Evolutionary conservation across 139 green algal genomes (phyloP), one percentile per base, ranked within the genome.

Genomic region (Yamagishiella unicocca): DNA sequence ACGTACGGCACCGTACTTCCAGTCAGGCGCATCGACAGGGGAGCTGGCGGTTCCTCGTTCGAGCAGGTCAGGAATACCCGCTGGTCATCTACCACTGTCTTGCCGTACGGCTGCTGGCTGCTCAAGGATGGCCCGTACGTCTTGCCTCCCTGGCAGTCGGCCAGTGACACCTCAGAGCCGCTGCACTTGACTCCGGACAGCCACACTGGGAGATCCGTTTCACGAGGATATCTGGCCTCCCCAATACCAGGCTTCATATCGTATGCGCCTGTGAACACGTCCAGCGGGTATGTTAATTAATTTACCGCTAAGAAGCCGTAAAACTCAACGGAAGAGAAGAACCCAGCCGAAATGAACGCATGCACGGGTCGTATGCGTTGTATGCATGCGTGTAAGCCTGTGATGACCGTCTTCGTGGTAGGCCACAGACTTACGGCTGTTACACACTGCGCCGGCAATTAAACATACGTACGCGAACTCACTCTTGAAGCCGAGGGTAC

Each of bases 401-500:
- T n/a, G n/a, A n/a, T n/a, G n/a, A n/a, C n/a, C n/a, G n/a, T n/a
- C n/a, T n/a, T n/a, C n/a, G n/a, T n/a, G n/a, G n/a, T n/a, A n/a
- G n/a, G n/a, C n/a, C n/a, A n/a, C n/a, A n/a, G n/a, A n/a, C n/a
- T n/a, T n/a, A n/a, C n/a, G n/a, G n/a, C n/a, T n/a, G n/a, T n/a
- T n/a, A n/a, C n/a, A n/a, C n/a, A n/a, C n/a, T n/a, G n/a, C n/a
- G n/a, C n/a, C n/a, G n/a, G n/a, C n/a, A n/a, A n/a, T n/a, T n/a
- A n/a, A n/a, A n/a, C n/a, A n/a, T n/a, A n/a, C n/a, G n/a, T n/a
- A n/a, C 50, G 17, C 37, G 24, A 19, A 72, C 50, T 66, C 37
- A 81, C 50, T 68, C 45, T 82, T 68, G 75, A 40, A 82, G 50
- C 75, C 75, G n/a, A 82, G 75, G 22, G n/a, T 35, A n/a, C 50